A percentile compares a stretch with the other conserved stretches of the same genome.
Conservation (phyloP, 805 yeast genomes). For the Teunomyces barrocoloradensis region DNA sequence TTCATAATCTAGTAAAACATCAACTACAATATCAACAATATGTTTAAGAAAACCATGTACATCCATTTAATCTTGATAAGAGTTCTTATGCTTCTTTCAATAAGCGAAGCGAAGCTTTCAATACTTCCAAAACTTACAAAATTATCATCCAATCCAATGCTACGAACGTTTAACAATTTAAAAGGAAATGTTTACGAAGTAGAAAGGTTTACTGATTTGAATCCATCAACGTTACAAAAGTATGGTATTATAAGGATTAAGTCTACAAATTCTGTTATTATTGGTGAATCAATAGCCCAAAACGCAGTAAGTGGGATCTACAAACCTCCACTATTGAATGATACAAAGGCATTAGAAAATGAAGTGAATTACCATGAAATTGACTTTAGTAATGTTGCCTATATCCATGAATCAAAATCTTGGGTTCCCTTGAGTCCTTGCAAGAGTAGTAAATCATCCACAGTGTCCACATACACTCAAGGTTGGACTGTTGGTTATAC, state of each 20-base stretch:
- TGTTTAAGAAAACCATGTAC: background rate
- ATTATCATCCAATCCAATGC: background rate
- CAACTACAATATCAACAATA: background rate
- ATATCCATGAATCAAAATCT: background rate
- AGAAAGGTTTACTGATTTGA: background rate
- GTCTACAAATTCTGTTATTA: background rate
- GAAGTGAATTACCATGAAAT: background rate
- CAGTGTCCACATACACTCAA: background rate
- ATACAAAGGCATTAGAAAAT: background rate
- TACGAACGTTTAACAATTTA: background rate
- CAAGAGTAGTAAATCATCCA: background rate
- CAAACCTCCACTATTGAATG: background rate
- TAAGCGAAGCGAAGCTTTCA: background rate
- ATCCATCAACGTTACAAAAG: background rate
- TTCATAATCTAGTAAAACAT: too few species aligned
- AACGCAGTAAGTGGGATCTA: background rate
- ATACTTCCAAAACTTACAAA: background rate
- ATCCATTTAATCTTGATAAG: background rate
- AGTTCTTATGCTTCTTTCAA: background rate
- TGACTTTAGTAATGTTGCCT: background rate
- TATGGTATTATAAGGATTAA: background rate
- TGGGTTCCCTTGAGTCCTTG: background rate
- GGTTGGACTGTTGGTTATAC: background rate
- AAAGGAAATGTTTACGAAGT: background rate
- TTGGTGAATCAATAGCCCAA: background rate